Base-by-base conservation (phyloP, 768 basidiomycete species). In the Steccherinum ochraceum region DNA sequence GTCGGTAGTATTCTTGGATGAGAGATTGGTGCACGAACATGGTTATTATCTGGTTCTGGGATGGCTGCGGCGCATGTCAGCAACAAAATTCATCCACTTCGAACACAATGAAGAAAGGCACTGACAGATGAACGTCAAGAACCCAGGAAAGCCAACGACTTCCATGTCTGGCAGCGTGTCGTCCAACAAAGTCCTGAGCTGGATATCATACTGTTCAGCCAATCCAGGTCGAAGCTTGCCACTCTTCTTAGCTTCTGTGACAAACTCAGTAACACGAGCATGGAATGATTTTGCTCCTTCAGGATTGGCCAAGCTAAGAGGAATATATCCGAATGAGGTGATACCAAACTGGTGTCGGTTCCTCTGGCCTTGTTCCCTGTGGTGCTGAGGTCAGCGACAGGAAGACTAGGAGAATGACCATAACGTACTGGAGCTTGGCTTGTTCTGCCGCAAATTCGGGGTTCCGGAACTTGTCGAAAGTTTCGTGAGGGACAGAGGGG, bases 401-500 rank as follows among this genome's bases (percentile, higher is more conserved):
- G 5, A 2, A n/a, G 41, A n/a, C 40, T 4, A 13, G 16, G 30
- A 45, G 23, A 4, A 7, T 12, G n/a, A 23, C 24, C 12, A 23
- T 10, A 16, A 44, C 56, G 24, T 54, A 63, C 64, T 56, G 49
- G 13, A 61, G 58, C 48, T 49, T 46, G 16, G 54, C 11, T 19
- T 64, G 58, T 51, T 59, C 45, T 4, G 51, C 48, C 10, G 51
- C 55, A 7, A 30, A 43, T 4, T 40, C 53, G 0, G 60, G 60
- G 35, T 58, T 52, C 2, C 24, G 13, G 21, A 64, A 44, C 3
- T 46, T 21, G 43, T 63, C 61, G 13, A 53, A 55, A 3, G 63
- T 58, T 51, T 39, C 45, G 52, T 58, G 10, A 59, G 40, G 25
- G 40, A 13, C 23, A 24, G 0, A 45, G 5, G 20, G n/a, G 25